Base-by-base conservation (phyloP, 441 rosid genomes). In the Brassica balearica region DNA sequence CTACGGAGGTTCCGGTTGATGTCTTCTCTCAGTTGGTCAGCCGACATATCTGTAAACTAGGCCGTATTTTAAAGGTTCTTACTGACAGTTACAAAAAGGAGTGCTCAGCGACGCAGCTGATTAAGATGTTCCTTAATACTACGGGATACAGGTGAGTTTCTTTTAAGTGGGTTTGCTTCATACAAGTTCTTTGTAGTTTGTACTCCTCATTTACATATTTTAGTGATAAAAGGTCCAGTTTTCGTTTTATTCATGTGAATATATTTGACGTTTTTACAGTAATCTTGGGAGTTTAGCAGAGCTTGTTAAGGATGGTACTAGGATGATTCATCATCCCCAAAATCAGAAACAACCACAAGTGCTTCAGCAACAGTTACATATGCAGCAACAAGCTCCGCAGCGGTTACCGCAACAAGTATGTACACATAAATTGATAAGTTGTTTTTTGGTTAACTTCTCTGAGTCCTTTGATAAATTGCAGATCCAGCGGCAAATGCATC, bases 71-170 rank as follows among this genome's bases (percentile, higher is more conserved):
- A 83, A 95, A 87, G 85, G 80, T 91, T 86, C 94, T 95, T 23
- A 72, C 91, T 68, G 96, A 91, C 81, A 89, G 87, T 85, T 95
- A 95, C 87, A 85, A 85, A 80, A 88, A 85, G 80, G 95, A 92
- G 76, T 92, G 91, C 84, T 90, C 99, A 10, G 96, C 94, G 12
- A 48, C 84, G 68, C 97, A 91, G 83, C 85, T 95, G 75, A 82
- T 95, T 64, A 91, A 86, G 81, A 95, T 95, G 99, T 95, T 95
- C 82, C 94, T 95, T 77, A 91, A 91, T 71, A 83, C 85, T 20
- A 75, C 85, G 3, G 96, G 95, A 65, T 74, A 85, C 77, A 83
- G 94, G 99, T 92, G 77, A 82, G 84, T 67, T 67, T 74, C 41
- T 51, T 53, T 29, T 32, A 41, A 34, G 11, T 41, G 43, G 63